These are phyloP conservation scores for Aspergillus ruber DNA, from an alignment of 2,329 filamentous ascomycete species.

Conservation along the genomic window DNA sequence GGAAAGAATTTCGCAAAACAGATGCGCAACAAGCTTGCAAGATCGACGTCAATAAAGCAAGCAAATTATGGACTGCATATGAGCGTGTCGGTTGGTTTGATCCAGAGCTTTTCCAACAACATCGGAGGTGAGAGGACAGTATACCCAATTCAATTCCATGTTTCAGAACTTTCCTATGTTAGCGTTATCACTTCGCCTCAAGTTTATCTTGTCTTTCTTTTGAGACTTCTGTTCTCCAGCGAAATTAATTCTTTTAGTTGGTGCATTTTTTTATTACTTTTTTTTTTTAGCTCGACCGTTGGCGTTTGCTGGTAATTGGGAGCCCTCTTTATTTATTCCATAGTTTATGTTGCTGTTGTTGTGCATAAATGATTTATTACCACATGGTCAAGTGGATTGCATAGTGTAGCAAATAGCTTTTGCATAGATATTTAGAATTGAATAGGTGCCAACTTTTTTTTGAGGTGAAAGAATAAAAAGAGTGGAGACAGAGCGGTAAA, in stretches of 20 bases:
- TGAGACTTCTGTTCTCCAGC: neutral
- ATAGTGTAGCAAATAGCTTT: too few relatives aligned
- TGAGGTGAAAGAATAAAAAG: too few relatives aligned
- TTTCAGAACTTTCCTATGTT: neutral
- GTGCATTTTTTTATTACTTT: too few relatives aligned
- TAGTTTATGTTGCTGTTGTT: neutral
- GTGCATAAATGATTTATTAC: neutral
- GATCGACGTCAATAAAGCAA: conserved; percentile 97
- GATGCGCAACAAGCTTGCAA: conserved; percentile 95
- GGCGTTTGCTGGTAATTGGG: neutral
- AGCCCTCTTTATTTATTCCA: neutral
- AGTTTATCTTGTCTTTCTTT: neutral
- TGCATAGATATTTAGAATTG: too few relatives aligned
- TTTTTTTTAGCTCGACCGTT: neutral
- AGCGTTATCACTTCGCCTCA: neutral
- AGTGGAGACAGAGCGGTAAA: too few relatives aligned
- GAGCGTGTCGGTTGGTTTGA: conserved; percentile 81
- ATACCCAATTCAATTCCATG: neutral
- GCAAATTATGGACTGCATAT: conserved; percentile 83
- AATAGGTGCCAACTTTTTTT: too few relatives aligned
- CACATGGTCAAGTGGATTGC: neutral
- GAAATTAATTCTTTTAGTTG: neutral
- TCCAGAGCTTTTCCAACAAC: conserved; percentile 43
- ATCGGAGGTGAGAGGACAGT: conserved; percentile 20
- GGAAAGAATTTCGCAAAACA: conserved; percentile 89